These are phyloP conservation scores for Penicillium digitatum DNA, from an alignment of 2,329 filamentous ascomycete species.

Conservation along the genomic window DNA sequence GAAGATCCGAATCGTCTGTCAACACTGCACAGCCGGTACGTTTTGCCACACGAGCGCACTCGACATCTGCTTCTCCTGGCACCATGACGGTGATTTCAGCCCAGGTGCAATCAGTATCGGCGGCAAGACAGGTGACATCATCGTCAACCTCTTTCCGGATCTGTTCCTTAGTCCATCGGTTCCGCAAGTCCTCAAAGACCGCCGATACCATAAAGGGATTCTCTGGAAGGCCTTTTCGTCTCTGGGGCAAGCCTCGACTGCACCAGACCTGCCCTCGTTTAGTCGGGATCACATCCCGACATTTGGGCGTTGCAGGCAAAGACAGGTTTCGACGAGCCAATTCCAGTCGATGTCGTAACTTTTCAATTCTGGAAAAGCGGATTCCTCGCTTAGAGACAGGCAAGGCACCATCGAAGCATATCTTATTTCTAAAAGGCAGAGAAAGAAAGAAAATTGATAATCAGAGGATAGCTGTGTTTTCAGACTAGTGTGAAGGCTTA, in stretches of 20 bases:
- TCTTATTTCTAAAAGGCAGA: conserved; percentile 53
- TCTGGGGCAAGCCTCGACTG: conserved; percentile 23
- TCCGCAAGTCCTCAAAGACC: conserved; percentile 65
- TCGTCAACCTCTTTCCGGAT: conserved; percentile 20
- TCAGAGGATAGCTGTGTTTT: not conserved
- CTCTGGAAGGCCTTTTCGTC: conserved; percentile 44
- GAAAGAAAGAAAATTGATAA: not conserved
- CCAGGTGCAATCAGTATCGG: conserved; percentile 30
- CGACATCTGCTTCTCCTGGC: conserved; percentile 79
- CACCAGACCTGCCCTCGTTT: conserved; percentile 27
- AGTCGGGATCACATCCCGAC: conserved; percentile 14
- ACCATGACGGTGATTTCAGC: conserved; percentile 54
- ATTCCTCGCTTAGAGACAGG: conserved; percentile 62
- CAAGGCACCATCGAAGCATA: conserved; percentile 84
- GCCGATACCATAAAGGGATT: conserved; percentile 73
- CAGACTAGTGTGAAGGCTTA: conserved; percentile 40
- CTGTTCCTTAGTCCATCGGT: conserved; percentile 36
- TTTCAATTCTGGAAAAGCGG: conserved; percentile 59
- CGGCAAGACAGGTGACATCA: conserved; percentile 16
- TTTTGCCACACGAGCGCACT: conserved; percentile 66
- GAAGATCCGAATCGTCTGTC: conserved; percentile 82
- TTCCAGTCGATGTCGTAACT: conserved; percentile 55
- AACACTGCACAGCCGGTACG: conserved; percentile 57
- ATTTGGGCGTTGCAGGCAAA: conserved; percentile 1
- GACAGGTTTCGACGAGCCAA: conserved; percentile 38